Evolutionary conservation across 495 filamentous ascomycete species (phyloP).

Genomic region (Penicillium silybi): DNA sequence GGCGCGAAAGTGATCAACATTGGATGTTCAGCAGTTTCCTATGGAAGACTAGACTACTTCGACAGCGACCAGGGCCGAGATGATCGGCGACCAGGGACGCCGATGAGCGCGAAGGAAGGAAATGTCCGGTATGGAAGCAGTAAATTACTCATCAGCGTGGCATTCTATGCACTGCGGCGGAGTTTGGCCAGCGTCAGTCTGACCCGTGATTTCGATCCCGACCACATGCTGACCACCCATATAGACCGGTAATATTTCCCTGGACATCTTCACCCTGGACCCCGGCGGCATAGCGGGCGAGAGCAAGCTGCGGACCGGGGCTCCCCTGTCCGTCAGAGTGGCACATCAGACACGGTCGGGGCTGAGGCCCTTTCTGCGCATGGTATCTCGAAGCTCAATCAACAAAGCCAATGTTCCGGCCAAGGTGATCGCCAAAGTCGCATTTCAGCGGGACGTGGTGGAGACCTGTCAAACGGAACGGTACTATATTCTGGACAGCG

Average conservation of each 20-base stretch:
- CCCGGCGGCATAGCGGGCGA: slow-evolving; percentile 36
- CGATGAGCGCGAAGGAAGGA: slow-evolving; percentile 31
- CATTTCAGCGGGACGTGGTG: slow-evolving; percentile 35
- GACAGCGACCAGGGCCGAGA: slow-evolving; percentile 19
- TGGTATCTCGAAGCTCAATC: slow-evolving; percentile 39
- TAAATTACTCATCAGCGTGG: slow-evolving; percentile 37
- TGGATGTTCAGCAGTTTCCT: slow-evolving; percentile 34
- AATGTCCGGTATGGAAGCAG: slow-evolving; percentile 38
- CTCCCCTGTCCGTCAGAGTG: slow-evolving; percentile 33
- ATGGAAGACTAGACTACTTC: slow-evolving; percentile 37
- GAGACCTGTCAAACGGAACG: slow-evolving; percentile 33
- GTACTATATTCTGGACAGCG: slow-evolving; percentile 38
- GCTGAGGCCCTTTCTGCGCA: slow-evolving; percentile 34
- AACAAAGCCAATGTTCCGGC: slow-evolving; percentile 40
- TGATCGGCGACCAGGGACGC: slow-evolving; percentile 18
- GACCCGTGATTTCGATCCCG: not conserved
- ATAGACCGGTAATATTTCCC: slow-evolving; percentile 35
- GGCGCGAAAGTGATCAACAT: slow-evolving; percentile 40
- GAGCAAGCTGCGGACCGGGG: slow-evolving; percentile 22
- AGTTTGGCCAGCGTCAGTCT: slow-evolving; percentile 36
- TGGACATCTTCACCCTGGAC: slow-evolving; percentile 41
- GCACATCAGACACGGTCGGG: slow-evolving; percentile 36
- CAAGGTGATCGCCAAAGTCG: slow-evolving; percentile 38
- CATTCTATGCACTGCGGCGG: slow-evolving; percentile 40
- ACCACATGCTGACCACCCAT: not conserved